Evolutionary conservation across 768 basidiomycete species (phyloP), one percentile per base, ranked within the genome.

Genomic region (Lyophyllum atratum): DNA sequence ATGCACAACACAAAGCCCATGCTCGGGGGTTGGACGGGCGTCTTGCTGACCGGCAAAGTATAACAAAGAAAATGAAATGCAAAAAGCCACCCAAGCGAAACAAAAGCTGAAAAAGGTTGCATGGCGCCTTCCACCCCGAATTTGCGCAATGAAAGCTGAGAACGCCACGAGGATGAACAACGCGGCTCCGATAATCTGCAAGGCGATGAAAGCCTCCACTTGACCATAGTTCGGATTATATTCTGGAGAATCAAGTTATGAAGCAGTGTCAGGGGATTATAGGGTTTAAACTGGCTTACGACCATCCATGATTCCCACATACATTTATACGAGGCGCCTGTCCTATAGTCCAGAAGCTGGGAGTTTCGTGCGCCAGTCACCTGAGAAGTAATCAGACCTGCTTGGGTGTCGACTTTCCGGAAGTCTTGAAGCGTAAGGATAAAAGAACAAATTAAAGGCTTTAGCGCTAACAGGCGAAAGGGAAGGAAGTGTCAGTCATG

Each of bases 31-130:
- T 0, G 34, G 52, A 25, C 56, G 49, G 19, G 51, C 37, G 26
- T 53, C 62, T 56, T 71, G 69, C 47, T 73, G 69, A 42, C 72
- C 73, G 56, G 71, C 67, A 56, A 75, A 67, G 26, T 65, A 60
- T 22, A 74, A 64, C 40, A 77, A 58, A 7, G 67, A 60, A 60
- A 73, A 75, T 10, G 74, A 74, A 29, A 71, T 28, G 28, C 73
- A 70, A 40, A 68, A 74, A 10, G 73, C 59, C 17, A 72, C 69
- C 74, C 74, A 77, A 1, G 71, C 66, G 22, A 70, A 48, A 56
- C 70, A 70, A 52, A 75, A 76, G 59, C 69, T 73, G 56, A 71
- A 74, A 64, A 72, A 75, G 12, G 72, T 70, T 17, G 68, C 59
- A 58, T 72, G 69, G 21, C 75, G 64, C 37, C 68, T 70, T 11